Evolutionary conservation across 2,329 filamentous ascomycete species (phyloP), one percentile per base, ranked within the genome.

Genomic region (Aaosphaeria arxii): DNA sequence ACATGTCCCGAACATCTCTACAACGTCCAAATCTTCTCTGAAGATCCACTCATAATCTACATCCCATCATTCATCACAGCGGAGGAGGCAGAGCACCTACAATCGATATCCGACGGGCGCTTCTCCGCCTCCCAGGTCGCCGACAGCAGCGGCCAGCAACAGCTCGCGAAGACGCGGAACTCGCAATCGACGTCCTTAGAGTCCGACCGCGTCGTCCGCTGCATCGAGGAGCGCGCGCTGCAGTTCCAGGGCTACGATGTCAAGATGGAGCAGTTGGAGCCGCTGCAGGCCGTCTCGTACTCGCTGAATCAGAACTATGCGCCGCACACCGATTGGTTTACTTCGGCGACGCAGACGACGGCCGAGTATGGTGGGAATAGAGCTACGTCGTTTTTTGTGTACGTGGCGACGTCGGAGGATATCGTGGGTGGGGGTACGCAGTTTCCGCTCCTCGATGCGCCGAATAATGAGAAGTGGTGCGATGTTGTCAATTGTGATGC

Each of bases 371-470:
- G 60, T n/a, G 24, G 66, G 53, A 43, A 67, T 46, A 67, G 81
- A 1, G 62, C 77, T 6, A 80, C 76, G 44, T 80, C 75, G 1
- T 83, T 84, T 56, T 83, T 84, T 76, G 81, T 83, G 3, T 84
- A 83, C 54, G 66, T 84, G n/a, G 51, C 53, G 30, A 59, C 56
- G 5, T 68, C 77, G 33, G 50, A 51, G 7, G 54, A 62, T 38
- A 79, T 78, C 49, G 66, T 69, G 11, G 81, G 81, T 4, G 81
- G 81, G 4, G 81, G 80, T 3, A 84, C 81, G 28, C 75, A 82
- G 51, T 84, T 84, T 49, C 80, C 81, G 2, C 65, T 76, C 4
- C 56, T 84, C 7, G 58, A 58, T 39, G 72, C 64, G 66, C 76
- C 76, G 45, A 49, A 53, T 9, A 71, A 70, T 42, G 60, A 68